Base-by-base conservation (phyloP, 1,139 yeast species). In the Candida pseudoviswanathii region DNA sequence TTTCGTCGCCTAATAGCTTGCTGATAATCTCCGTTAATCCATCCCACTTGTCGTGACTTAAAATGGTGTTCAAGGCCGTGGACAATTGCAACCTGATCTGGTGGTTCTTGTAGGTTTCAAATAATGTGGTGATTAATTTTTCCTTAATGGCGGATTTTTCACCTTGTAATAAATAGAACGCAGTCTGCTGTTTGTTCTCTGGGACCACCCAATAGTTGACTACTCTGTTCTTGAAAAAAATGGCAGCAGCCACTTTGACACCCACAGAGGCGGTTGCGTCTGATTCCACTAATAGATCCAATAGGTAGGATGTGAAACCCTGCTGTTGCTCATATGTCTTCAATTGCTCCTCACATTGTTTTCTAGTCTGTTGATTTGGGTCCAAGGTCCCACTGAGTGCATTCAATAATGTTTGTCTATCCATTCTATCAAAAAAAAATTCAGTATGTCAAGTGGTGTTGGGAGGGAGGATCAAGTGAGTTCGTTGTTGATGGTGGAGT, bases 201-300 rank as follows among this genome's bases (percentile, higher is more conserved):
- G 73, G 78, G 9, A 63, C 62, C 31, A 70, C 65, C 92, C 92
- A 86, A 55, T 81, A 77, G 53, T 75, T 71, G 43, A 68, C 70
- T 34, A 86, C 73, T 59, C 87, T 76, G 62, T 85, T 86, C 62
- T 86, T 86, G 68, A 85, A 82, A 60, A 82, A 82, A 46, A 86
- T 83, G 3, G 88, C 84, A 3, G 89, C 83, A 11, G 88, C 78
- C 45, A 82, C 68, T 58, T 85, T 80, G 50, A 81, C 75, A 10
- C 82, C 80, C 16, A 68, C 58, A 40, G 79, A 73, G 16, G 80
- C 69, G 2, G 71, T 64, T 2, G 65, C 63, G 2, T 71, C 63
- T 2, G 66, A 63, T 56, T 84, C 87, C 24, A 68, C 63, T 22
- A 82, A 75, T 47, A 84, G 70, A 44, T 79, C 83, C 34, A 85